Evolutionary conservation across 1,284 basidiomycete species (phyloP), one percentile per base, ranked within the genome.

Genomic region (Rhodotorula sp.): DNA sequence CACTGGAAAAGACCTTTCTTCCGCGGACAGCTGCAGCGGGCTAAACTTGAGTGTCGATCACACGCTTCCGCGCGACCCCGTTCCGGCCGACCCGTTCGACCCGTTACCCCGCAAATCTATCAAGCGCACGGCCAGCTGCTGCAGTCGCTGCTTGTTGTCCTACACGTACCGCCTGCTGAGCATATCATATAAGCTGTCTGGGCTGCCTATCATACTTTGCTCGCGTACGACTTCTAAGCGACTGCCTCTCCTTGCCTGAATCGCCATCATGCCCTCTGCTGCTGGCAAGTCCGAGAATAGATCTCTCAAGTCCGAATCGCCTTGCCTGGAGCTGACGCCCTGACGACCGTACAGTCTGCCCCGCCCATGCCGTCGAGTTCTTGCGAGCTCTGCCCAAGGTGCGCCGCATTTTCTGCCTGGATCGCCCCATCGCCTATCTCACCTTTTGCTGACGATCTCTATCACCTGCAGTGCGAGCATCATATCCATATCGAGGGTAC

Each of bases 401-500:
- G 45, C 20, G 62, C 12, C 51, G 15, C 18, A 20, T 5, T n/a
- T n/a, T n/a, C 44, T 22, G 33, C 17, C 10, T 54, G 24, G 49
- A 44, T 7, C 30, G 14, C 18, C 6, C 42, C 22, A 15, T 33
- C 14, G 24, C 24, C 42, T 56, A 33, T 44, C 37, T 51, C 12
- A 22, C 22, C 20, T 48, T 42, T 24, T 42, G 6, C 30, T 30
- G n/a, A 26, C 33, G 26, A 24, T 18, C 56, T 12, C 20, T 3
- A 6, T 6, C 24, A 3, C 44, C 24, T 14, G 26, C 63, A 75
- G 70, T 75, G 73, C 69, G 77, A 78, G 60, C 76, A 77, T 59
- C 77, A 78, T 57, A 61, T 78, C 22, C 77, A 78, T 61, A 77
- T 78, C 62, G 75, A 76, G 59, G 66, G 66, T 30, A 10, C 75